phyloP scores from a whole-genome alignment of 2,329 filamentous ascomycete species.

The Decorospora gaudefroyi region DNA sequence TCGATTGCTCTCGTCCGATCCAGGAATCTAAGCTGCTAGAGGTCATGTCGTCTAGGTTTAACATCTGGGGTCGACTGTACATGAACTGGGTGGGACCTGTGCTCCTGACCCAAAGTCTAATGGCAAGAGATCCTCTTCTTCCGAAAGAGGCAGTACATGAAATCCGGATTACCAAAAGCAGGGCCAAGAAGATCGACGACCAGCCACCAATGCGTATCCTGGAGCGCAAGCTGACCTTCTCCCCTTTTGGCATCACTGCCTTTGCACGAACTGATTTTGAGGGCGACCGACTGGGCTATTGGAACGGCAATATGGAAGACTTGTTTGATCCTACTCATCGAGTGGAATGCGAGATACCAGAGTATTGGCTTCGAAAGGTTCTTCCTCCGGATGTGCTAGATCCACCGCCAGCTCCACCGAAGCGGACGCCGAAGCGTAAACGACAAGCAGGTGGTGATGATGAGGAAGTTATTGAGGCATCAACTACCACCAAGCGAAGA shows the following conservation, averaged over 20 bases:
- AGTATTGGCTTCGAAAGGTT: slow-evolving; percentile 38
- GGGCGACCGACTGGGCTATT: slow-evolving; percentile 34
- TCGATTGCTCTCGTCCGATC: slow-evolving; percentile 38
- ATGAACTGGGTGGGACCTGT: slow-evolving; percentile 48
- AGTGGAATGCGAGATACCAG: slow-evolving; percentile 46
- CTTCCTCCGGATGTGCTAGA: slow-evolving; percentile 34
- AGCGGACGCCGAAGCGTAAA: slow-evolving; percentile 16
- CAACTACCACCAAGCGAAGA: slow-evolving; percentile 7
- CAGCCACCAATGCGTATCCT: slow-evolving; percentile 11
- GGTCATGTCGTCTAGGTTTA: slow-evolving; percentile 44
- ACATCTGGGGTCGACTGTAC: slow-evolving; percentile 47
- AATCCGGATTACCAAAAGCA: slow-evolving; percentile 39
- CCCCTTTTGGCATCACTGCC: slow-evolving; percentile 38
- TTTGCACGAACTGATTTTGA: slow-evolving; percentile 38
- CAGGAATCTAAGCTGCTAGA: slow-evolving; percentile 44
- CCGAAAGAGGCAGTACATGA: slow-evolving; percentile 28
- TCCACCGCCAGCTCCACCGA: slow-evolving; percentile 18
- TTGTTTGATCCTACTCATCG: slow-evolving; percentile 40
- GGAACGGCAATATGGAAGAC: slow-evolving; percentile 18
- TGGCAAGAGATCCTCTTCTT: slow-evolving; percentile 8
- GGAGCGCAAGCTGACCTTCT: slow-evolving; percentile 47
- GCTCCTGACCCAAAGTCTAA: slow-evolving; percentile 39
- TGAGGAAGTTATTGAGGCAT: neutral
- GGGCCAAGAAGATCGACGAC: slow-evolving; percentile 26
- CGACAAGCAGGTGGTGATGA: slow-evolving; percentile 4